These are phyloP conservation scores for Calonectria ilicicola DNA, from an alignment of 2,329 filamentous ascomycete species.

Conservation along the genomic window DNA sequence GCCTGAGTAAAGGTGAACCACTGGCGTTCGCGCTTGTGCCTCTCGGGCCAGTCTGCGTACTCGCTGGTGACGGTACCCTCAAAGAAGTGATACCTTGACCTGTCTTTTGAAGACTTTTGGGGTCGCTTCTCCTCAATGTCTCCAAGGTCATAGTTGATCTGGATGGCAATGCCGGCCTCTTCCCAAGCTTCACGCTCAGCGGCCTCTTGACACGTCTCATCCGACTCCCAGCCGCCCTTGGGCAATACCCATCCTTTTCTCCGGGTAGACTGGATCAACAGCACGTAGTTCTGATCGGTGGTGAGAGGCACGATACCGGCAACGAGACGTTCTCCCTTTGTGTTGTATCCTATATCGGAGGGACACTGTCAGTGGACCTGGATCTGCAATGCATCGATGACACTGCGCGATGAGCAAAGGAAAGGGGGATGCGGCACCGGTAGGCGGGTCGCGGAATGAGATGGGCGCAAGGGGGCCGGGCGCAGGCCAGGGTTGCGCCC, in stretches of 20 bases:
- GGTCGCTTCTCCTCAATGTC: constrained; percentile 86
- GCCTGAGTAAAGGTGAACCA: constrained; percentile 92
- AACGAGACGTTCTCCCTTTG: constrained; percentile 92
- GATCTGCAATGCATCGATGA: constrained; percentile 9
- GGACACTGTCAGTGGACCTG: constrained; percentile 34
- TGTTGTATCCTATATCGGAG: constrained; percentile 80
- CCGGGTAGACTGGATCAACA: constrained; percentile 92
- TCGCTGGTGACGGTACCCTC: constrained; percentile 90
- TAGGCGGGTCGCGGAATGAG: constrained; percentile 20
- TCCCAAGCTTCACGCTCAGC: constrained; percentile 96
- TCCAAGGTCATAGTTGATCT: constrained; percentile 86
- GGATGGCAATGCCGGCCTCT: constrained; percentile 92
- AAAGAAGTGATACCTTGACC: constrained; percentile 80
- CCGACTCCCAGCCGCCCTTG: constrained; percentile 97
- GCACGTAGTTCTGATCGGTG: constrained; percentile 85
- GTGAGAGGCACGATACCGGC: constrained; percentile 94
- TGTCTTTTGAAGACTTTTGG: constrained; percentile 77
- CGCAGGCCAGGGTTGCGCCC: constrained; percentile 18
- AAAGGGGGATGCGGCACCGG: constrained; percentile 13
- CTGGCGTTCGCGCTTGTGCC: constrained; percentile 87
- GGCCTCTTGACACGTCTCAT: constrained; percentile 88
- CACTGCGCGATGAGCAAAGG: background rate
- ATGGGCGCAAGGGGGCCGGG: background rate
- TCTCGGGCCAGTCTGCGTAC: constrained; percentile 92
- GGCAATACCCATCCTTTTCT: constrained; percentile 96